Evolutionary conservation across 2,329 filamentous ascomycete species (phyloP).

Genomic region (Aschersonia sp.): DNA sequence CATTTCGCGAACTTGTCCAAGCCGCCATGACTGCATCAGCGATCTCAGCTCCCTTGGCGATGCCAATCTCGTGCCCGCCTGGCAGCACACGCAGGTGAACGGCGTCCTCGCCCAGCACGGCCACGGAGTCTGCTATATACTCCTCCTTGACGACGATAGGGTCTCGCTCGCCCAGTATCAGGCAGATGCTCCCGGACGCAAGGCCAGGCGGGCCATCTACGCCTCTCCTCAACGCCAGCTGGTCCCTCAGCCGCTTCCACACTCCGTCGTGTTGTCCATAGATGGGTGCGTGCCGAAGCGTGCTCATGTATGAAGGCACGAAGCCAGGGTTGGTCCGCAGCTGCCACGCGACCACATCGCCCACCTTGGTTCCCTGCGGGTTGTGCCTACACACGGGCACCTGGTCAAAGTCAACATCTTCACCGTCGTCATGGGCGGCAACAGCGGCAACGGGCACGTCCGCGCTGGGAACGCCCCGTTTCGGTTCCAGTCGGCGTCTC

Average conservation of each 20-base stretch:
- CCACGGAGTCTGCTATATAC: slow-evolving; percentile 43
- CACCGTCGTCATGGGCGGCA: slow-evolving; percentile 18
- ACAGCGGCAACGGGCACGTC: slow-evolving; percentile 19
- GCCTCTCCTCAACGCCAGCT: slow-evolving; percentile 27
- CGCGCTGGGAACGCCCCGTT: slow-evolving; percentile 15
- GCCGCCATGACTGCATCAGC: slow-evolving; percentile 24
- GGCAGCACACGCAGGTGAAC: slow-evolving; percentile 41
- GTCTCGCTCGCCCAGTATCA: slow-evolving; percentile 54
- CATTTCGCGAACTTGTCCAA: slow-evolving; percentile 12
- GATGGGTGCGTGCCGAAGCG: slow-evolving; percentile 56
- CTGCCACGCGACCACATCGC: slow-evolving; percentile 56
- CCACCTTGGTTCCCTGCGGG: slow-evolving; percentile 31
- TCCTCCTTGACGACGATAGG: slow-evolving; percentile 53
- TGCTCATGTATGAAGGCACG: slow-evolving; percentile 54
- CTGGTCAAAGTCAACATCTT: slow-evolving; percentile 26
- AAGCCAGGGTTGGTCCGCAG: slow-evolving; percentile 52
- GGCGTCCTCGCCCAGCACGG: slow-evolving; percentile 40
- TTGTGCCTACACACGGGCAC: slow-evolving; percentile 36
- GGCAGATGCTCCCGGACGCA: slow-evolving; percentile 35
- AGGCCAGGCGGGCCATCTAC: slow-evolving; percentile 20
- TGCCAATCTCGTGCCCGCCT: slow-evolving; percentile 57
- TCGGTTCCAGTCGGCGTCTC: slow-evolving; percentile 30
- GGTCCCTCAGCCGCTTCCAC: slow-evolving; percentile 42
- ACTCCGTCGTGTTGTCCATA: slow-evolving; percentile 40
- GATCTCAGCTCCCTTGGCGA: slow-evolving; percentile 44